Conservation (phyloP, 306 rosid genomes). For the Corylus avellana region DNA sequence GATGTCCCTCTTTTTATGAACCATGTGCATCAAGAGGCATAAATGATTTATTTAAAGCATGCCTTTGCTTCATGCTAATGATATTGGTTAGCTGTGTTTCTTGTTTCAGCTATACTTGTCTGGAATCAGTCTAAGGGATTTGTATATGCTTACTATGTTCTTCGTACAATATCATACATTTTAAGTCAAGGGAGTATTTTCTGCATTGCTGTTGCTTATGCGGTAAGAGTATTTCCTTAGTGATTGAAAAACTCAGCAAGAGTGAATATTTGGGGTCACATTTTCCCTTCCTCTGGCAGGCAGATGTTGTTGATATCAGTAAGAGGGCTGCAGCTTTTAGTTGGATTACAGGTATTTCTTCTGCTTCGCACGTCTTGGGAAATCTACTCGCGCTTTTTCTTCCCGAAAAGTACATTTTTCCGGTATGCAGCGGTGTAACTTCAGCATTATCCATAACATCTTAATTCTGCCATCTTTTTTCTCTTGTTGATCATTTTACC, state of each 20-base stretch:
- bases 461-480: background rate
- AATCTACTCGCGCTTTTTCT: slow-evolving; percentile 58
- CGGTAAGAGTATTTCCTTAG: slow-evolving; percentile 39
- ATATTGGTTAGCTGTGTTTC: background rate
- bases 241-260: slow-evolving; percentile 14
- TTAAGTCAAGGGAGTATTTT: slow-evolving; percentile 71
- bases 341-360: slow-evolving; percentile 68
- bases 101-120: slow-evolving; percentile 54
- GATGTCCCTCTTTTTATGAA: no score
- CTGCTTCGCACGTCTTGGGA: slow-evolving; percentile 65
- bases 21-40: no score
- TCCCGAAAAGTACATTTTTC: slow-evolving; percentile 52
- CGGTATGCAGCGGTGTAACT: slow-evolving; percentile 29
- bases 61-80: no score
- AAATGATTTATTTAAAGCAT: no score
- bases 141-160: slow-evolving; percentile 63
- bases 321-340: slow-evolving; percentile 63
- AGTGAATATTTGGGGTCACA: slow-evolving; percentile 14
- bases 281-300: slow-evolving; percentile 38
- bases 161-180: slow-evolving; percentile 57
- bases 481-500: background rate
- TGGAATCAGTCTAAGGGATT: slow-evolving; percentile 51
- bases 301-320: slow-evolving; percentile 56
- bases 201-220: slow-evolving; percentile 66
- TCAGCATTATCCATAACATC: background rate